These are phyloP conservation scores for Abrus precatorius DNA, from an alignment of 306 rosid genomes.

Conservation along the genomic window DNA sequence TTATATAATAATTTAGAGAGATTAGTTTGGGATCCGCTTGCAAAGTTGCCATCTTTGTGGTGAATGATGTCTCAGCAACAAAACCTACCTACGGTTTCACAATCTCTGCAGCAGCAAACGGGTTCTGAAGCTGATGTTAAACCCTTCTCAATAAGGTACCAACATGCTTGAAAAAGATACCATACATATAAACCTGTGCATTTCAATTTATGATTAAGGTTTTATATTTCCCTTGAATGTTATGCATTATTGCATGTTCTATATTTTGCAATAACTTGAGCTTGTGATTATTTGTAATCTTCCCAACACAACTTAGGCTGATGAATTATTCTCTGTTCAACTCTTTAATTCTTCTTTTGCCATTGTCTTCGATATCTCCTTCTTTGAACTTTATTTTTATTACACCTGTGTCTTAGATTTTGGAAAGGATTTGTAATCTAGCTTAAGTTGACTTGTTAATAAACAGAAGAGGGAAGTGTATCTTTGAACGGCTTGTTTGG, in stretches of 20 bases:
- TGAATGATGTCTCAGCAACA: constrained; percentile 50
- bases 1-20: constrained; percentile 6
- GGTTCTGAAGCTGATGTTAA: constrained; percentile 47
- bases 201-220: background rate
- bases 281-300: background rate
- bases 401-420: background rate
- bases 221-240: background rate
- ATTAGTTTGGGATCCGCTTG: constrained; percentile 9
- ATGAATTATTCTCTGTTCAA: constrained; percentile 33
- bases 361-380: background rate
- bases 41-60: constrained; percentile 38
- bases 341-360: background rate
- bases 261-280: background rate
- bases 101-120: constrained; percentile 52
- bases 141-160: constrained; percentile 68
- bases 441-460: background rate
- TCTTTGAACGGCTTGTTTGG: too few species aligned
- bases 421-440: background rate
- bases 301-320: background rate
- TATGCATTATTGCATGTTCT: constrained; percentile 54
- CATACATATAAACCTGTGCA: constrained; percentile 2
- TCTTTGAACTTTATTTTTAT: background rate
- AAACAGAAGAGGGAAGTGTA: background rate
- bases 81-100: constrained; percentile 52
- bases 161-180: background rate